Evolutionary conservation across 306 rosid species (phyloP).

Genomic region (Cicer arietinum): DNA sequence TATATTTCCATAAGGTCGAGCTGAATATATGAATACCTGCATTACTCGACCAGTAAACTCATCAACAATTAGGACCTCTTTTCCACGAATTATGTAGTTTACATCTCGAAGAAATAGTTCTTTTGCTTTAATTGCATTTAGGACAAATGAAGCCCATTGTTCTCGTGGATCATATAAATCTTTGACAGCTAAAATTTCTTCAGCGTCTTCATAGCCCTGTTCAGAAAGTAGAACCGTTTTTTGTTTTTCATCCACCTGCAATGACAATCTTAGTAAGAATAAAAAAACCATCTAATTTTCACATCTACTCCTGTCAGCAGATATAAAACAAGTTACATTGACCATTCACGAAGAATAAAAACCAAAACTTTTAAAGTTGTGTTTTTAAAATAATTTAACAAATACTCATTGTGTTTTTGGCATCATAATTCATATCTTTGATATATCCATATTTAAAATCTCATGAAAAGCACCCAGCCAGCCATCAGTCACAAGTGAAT

Average conservation of each 20-base stretch:
- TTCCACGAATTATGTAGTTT: slow-evolving; percentile 90
- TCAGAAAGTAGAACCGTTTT: slow-evolving; percentile 86
- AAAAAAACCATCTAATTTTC: slow-evolving; percentile 20
- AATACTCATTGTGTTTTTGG: slow-evolving; percentile 4
- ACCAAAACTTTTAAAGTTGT: slow-evolving; percentile 1
- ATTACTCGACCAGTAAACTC: slow-evolving; percentile 99
- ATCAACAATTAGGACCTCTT: slow-evolving; percentile 92
- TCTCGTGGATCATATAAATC: slow-evolving; percentile 96
- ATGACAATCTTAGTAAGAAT: slow-evolving; percentile 36
- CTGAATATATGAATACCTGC: slow-evolving; percentile 67
- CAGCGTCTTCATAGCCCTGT: slow-evolving; percentile 98
- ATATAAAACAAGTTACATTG: slow-evolving; percentile 34
- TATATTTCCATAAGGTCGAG: slow-evolving; percentile 9
- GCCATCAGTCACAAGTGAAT: slow-evolving; percentile 21
- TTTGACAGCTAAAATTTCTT: slow-evolving; percentile 86
- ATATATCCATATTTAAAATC: slow-evolving; percentile 32
- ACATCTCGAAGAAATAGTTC: slow-evolving; percentile 95
- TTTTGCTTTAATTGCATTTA: slow-evolving; percentile 94
- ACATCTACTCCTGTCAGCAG: slow-evolving; percentile 17
- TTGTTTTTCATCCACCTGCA: slow-evolving; percentile 95
- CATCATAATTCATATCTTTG: slow-evolving; percentile 13
- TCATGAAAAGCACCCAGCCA: slow-evolving; percentile 30
- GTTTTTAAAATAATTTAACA: neutral
- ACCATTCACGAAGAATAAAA: slow-evolving; percentile 22
- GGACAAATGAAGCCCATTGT: slow-evolving; percentile 95